A percentile compares a stretch with the other conserved stretches of the same genome.
Evolutionary conservation across 352 stramenopile genomes (phyloP).

Genomic region (Blastocystis sp.): DNA sequence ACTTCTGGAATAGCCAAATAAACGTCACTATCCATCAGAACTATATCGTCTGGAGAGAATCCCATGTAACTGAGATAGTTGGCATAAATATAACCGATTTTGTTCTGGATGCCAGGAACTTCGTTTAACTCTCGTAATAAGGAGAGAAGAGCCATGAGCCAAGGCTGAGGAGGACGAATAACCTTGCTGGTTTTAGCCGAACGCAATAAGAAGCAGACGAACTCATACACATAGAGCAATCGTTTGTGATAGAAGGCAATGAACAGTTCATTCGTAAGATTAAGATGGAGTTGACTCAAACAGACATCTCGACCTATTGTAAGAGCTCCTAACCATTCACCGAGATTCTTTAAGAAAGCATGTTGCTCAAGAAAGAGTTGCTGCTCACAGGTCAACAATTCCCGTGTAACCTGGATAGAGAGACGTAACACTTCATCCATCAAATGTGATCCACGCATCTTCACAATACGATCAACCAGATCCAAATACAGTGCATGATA

Average conservation of each 20-base stretch:
- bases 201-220: conserved; percentile 33
- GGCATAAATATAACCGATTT: neutral
- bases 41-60: neutral
- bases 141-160: conserved; percentile 43
- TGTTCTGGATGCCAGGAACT: conserved; percentile 27
- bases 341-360: conserved; percentile 6
- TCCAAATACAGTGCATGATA: conserved; percentile 43
- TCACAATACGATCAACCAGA: neutral
- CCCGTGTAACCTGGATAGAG: neutral
- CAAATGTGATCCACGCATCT: neutral
- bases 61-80: conserved; percentile 14
- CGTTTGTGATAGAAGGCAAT: conserved; percentile 41
- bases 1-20: conserved; percentile 43
- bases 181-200: conserved; percentile 1
- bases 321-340: conserved; percentile 14
- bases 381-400: neutral
- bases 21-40: neutral
- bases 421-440: neutral
- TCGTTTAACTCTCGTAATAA: neutral
- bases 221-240: conserved; percentile 19
- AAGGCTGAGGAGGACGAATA: conserved; percentile 11
- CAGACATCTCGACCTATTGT: conserved; percentile 18
- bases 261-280: conserved; percentile 22
- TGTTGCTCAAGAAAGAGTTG: conserved; percentile 14
- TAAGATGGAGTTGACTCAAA: conserved; percentile 34